Evolutionary conservation across 768 basidiomycete genomes (phyloP).

Genomic region (Termitomyces sp.): DNA sequence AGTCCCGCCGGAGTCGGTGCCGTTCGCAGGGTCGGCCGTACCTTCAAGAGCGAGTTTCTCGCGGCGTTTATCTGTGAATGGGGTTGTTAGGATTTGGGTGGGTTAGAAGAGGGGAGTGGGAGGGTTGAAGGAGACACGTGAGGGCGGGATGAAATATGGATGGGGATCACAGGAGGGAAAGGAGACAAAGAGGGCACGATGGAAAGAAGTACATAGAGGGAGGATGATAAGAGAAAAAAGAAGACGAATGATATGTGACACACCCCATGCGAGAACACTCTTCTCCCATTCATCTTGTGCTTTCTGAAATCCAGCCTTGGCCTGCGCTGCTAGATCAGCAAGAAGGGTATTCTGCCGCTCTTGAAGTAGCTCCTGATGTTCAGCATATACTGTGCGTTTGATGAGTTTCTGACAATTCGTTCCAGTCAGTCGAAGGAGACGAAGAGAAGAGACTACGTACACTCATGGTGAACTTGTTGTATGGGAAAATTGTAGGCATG

Average conservation of each 20-base stretch:
- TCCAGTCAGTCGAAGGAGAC: background rate
- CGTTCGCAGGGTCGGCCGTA: constrained; percentile 16
- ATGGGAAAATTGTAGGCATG: constrained; percentile 85
- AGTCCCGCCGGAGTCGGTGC: constrained; percentile 27
- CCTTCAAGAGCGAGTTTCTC: constrained; percentile 44
- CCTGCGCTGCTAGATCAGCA: constrained; percentile 51
- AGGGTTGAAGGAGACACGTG: too few species aligned
- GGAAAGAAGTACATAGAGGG: background rate
- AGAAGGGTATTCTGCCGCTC: constrained; percentile 68
- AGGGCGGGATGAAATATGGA: too few species aligned
- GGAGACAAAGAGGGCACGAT: too few species aligned
- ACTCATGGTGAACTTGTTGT: constrained; percentile 93
- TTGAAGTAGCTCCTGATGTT: constrained; percentile 62
- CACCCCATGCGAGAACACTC: constrained; percentile 65
- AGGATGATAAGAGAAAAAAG: background rate
- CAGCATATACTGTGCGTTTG: constrained; percentile 79
- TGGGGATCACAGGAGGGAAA: background rate
- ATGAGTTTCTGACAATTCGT: constrained; percentile 69
- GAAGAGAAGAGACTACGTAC: constrained; percentile 32
- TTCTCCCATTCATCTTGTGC: constrained; percentile 77
- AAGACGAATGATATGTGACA: too few species aligned
- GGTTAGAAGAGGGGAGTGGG: too few species aligned
- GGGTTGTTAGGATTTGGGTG: background rate
- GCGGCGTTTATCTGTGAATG: constrained; percentile 41
- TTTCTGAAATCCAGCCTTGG: constrained; percentile 60